Evolutionary conservation across 805 yeast species (phyloP), one percentile per base, ranked within the genome.

Genomic region (Candida sithepensis): DNA sequence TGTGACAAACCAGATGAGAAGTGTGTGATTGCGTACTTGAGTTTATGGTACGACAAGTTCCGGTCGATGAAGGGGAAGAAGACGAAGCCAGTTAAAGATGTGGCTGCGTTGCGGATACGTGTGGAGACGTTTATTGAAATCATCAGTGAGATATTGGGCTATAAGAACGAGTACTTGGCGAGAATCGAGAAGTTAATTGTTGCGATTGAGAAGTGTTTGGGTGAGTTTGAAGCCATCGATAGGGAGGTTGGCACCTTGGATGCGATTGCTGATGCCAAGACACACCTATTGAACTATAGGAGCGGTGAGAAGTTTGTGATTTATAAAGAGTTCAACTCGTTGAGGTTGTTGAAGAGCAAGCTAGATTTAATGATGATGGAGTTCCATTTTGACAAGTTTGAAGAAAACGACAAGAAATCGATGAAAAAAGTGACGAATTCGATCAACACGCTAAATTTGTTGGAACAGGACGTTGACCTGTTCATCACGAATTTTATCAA

Each of bases 1-100:
- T 66, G 70, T 20, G 57, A 66, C 13, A 69, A 67, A 21, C 85
- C 85, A 0, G 88, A 83, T 52, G 88, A 83, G 52, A 74, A 78
- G 52, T 73, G 82, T 37, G 68, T 83, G 14, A 71, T 82, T 53
- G 74, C 83, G 16, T 82, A 79, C 57, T 62, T 82, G 10, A 73
- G 83, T 13, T 77, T 81, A 55, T 78, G 84, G 81, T 81, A 72
- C 63, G 79, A 77, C 42, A 66, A 69, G 20, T 73, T 73, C 44
- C 56, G 46, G 24, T 39, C 48, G n/a, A 12, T 39, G n/a, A 39
- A 33, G 18, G 19, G 23, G 39, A 24, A 38, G 14, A 41, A 45
- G 39, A 50, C 37, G 30, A 49, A 39, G 14, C 37, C 48, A 5
- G 44, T 34, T 6, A 43, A 40, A 4, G 45, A 45, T 23, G 38